phyloP scores from a whole-genome alignment of 164 flowering plant species.

The Nelumbo lutea region DNA sequence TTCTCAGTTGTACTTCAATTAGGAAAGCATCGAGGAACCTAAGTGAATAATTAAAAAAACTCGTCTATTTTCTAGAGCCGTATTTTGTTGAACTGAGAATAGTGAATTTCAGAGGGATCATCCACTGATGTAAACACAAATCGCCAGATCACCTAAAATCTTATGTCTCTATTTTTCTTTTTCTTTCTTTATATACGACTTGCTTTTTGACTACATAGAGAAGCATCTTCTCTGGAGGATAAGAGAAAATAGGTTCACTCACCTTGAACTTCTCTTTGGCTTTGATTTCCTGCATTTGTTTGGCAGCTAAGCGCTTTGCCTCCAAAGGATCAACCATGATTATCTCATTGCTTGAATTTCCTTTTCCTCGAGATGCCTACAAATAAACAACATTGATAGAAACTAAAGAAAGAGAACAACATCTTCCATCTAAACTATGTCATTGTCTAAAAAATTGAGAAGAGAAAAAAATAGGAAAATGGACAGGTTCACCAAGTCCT shows the following conservation, averaged over 20 bases:
- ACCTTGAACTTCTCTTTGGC: conserved; percentile 71
- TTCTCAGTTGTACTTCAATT: too few relatives aligned
- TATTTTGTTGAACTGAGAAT: too few relatives aligned
- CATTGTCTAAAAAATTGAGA: not conserved
- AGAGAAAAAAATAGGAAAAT: not conserved
- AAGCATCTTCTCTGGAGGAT: not conserved
- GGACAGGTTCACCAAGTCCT: not conserved
- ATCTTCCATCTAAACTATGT: not conserved
- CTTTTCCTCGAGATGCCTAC: conserved; percentile 41
- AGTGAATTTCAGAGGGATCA: too few relatives aligned
- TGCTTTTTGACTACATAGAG: not conserved
- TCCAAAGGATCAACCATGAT: conserved; percentile 95
- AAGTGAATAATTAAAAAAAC: too few relatives aligned
- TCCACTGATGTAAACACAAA: too few relatives aligned
- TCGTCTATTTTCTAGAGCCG: too few relatives aligned
- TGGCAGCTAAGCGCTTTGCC: conserved; percentile 87
- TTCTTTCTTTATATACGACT: not conserved
- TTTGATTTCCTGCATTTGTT: conserved; percentile 68
- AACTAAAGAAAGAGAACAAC: not conserved
- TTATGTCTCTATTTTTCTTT: too few relatives aligned
- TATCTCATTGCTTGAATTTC: conserved; percentile 30
- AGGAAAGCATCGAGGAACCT: too few relatives aligned
- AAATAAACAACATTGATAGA: not conserved
- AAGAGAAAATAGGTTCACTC: conserved; percentile 7
- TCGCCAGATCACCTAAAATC: too few relatives aligned